A percentile compares a stretch with the other conserved stretches of the same genome.
phyloP scores from a whole-genome alignment of 2,329 filamentous ascomycete genomes.

The Aspergillus brasiliensis region DNA sequence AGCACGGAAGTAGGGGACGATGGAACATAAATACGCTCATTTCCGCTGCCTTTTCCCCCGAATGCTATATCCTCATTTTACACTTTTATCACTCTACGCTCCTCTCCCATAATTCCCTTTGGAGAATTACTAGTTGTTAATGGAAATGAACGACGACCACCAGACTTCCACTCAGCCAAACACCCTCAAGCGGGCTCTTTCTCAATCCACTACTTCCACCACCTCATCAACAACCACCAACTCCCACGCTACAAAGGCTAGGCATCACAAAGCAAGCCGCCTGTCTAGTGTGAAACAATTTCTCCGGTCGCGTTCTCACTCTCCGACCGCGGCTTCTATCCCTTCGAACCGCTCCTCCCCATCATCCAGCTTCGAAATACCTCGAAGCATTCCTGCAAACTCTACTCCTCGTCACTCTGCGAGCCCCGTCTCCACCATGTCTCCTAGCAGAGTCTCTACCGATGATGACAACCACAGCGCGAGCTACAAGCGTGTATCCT shows the following conservation, averaged over 20 bases:
- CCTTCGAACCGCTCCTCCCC: slow-evolving; percentile 11
- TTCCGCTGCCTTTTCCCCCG: not conserved
- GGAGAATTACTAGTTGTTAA: not conserved
- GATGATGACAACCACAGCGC: slow-evolving; percentile 20
- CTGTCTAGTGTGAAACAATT: not conserved
- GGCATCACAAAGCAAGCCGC: slow-evolving; percentile 14
- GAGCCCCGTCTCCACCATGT: slow-evolving; percentile 24
- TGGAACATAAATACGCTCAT: slow-evolving; percentile 2
- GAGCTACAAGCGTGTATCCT: slow-evolving; percentile 16
- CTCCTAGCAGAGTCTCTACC: slow-evolving; percentile 17
- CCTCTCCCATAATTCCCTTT: not conserved
- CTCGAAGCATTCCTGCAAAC: slow-evolving; percentile 15
- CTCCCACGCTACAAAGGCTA: not conserved
- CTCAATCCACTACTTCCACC: slow-evolving; percentile 23
- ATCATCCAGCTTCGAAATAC: slow-evolving; percentile 9
- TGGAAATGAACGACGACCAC: slow-evolving; percentile 8
- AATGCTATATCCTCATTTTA: not conserved
- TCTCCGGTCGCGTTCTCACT: slow-evolving; percentile 8
- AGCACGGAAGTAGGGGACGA: not conserved
- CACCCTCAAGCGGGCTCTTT: slow-evolving; percentile 15
- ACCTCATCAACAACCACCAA: slow-evolving; percentile 9
- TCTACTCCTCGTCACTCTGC: slow-evolving; percentile 14
- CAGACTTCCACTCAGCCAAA: not conserved
- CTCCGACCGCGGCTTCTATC: slow-evolving; percentile 12
- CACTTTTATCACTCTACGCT: not conserved